These are phyloP conservation scores for Sporisorium scitamineum DNA, from an alignment of 1,284 basidiomycete species.

Conservation along the genomic window DNA sequence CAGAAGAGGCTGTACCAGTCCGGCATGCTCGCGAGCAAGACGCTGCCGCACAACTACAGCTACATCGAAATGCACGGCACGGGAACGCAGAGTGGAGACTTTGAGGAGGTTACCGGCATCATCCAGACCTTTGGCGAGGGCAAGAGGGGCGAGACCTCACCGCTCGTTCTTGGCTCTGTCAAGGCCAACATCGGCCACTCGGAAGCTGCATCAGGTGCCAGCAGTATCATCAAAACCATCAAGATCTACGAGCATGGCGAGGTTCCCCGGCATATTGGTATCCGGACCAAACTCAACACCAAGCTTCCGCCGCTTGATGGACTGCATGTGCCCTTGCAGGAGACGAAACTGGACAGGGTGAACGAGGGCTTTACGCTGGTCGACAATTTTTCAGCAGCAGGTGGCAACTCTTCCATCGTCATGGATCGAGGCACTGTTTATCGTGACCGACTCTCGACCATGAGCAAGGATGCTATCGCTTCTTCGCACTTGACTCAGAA, in stretches of 20 bases:
- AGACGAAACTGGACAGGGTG: conserved; percentile 20
- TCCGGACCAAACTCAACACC: conserved; percentile 50
- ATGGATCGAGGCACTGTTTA: conserved; percentile 35
- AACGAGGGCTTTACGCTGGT: conserved; percentile 35
- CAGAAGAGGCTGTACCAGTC: conserved; percentile 43
- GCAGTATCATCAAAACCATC: conserved; percentile 51
- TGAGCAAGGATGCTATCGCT: conserved; percentile 12
- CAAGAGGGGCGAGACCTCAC: conserved; percentile 17
- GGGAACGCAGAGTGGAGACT: conserved; percentile 54
- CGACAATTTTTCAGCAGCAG: conserved; percentile 55
- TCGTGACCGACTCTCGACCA: conserved; percentile 11
- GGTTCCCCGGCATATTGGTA: conserved; percentile 49
- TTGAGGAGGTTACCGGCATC: conserved; percentile 53
- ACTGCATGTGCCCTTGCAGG: conserved; percentile 31
- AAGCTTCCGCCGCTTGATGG: conserved; percentile 46
- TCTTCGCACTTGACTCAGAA: neutral
- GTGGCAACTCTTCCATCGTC: conserved; percentile 51
- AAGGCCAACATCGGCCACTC: conserved; percentile 57
- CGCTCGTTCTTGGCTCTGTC: conserved; percentile 45
- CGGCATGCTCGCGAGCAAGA: conserved; percentile 41
- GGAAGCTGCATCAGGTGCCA: conserved; percentile 47
- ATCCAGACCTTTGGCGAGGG: conserved; percentile 51
- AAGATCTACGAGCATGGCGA: conserved; percentile 36
- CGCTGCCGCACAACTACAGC: conserved; percentile 26
- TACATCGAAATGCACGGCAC: conserved; percentile 57